Conservation (phyloP, 345 rosid genomes). For the Brassica juncea region DNA sequence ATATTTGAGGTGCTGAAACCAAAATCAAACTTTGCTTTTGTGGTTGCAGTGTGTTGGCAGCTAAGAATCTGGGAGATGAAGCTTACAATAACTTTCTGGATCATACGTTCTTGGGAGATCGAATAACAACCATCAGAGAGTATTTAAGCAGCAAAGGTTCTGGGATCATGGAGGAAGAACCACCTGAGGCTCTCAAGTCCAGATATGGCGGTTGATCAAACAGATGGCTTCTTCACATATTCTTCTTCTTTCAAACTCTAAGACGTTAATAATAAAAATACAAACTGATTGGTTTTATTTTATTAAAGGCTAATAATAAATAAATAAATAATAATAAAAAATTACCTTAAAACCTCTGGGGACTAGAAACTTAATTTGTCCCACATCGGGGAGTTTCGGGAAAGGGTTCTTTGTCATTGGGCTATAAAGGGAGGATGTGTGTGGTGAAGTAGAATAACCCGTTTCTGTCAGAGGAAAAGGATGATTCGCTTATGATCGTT, state of each 20-base stretch:
- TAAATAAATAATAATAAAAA: not conserved
- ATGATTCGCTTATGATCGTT: constrained; percentile 76
- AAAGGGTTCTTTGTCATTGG: not conserved
- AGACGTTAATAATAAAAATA: not conserved
- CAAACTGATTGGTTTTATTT: not conserved
- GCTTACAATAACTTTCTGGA: constrained; percentile 75
- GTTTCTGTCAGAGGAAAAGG: constrained; percentile 70
- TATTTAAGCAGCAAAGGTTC: constrained; percentile 68
- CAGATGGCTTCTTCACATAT: not conserved
- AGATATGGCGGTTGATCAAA: constrained; percentile 74
- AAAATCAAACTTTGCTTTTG: not conserved
- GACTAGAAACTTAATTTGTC: not conserved
- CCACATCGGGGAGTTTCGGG: constrained; percentile 31
- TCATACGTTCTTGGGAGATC: constrained; percentile 77
- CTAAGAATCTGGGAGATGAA: constrained; percentile 69
- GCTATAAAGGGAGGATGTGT: not conserved
- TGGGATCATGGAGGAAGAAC: constrained; percentile 92
- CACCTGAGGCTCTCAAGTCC: constrained; percentile 70
- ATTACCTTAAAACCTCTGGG: not conserved
- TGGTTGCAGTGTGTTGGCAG: constrained; percentile 77
- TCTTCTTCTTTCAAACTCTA: not conserved
- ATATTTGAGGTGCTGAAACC: no score
- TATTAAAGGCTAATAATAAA: not conserved
- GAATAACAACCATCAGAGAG: constrained; percentile 63
- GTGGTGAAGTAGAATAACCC: not conserved